Evolutionary conservation across 805 yeast genomes (phyloP), one percentile per base, ranked within the genome.

Genomic region (Candida insectorum): DNA sequence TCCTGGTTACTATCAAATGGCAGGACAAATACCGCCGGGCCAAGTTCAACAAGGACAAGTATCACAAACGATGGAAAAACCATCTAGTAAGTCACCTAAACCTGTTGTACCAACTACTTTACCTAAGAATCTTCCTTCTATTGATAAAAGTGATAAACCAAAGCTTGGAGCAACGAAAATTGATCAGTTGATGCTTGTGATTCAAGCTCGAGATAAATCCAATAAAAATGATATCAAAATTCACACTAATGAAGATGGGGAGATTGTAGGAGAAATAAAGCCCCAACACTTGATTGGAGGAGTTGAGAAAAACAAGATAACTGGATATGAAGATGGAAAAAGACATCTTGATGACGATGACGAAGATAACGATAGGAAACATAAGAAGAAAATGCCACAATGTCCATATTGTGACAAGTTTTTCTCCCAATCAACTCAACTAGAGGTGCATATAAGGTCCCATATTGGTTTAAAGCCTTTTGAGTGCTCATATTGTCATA

Each of bases 381-480:
- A 54, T 21, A 48, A 51, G 28, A 54, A 60, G 9, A 82, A 81
- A 51, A 73, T 71, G 30, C 83, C 79, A 47, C 80, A 79, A 52
- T 84, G 94, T 51, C 77, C 76, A 2, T 81, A 82, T 48, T 91
- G 97, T 54, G 73, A 73, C 48, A 85, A 86, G 52, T 72, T 74
- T 34, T 89, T 89, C 50, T 79, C 89, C 1, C 97, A 89, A 54
- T 70, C 87, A n/a, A 89, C 96, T 4, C 96, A 87, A 58, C 62
- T 88, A 47, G 95, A 87, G 45, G 95, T 88, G 12, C 96, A 87
- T 56, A 77, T 85, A 5, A 66, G 96, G 45, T 80, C 91, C 0
- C 96, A 87, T 54, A 81, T 87, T 49, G 96, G 96, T 0, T 75
- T 75, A 43, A 82, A 87, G 50, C 96, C 96, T 7, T 87, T 79